Conservation (phyloP, 2,329 filamentous ascomycete genomes). For the Alternaria arbusti region DNA sequence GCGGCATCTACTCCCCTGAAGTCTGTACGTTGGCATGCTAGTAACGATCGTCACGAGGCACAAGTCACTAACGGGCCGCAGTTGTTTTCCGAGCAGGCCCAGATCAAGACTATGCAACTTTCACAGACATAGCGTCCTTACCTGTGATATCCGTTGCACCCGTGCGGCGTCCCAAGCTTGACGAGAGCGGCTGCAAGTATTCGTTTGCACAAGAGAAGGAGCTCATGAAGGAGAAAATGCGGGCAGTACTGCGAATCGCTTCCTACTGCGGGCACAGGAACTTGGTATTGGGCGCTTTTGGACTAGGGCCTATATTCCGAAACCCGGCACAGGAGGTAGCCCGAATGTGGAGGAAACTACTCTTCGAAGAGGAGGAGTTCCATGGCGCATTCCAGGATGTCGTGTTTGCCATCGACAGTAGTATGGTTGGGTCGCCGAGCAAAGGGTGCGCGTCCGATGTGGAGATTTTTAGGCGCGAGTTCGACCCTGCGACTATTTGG, state of each 20-base stretch:
- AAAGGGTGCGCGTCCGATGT: constrained; percentile 47
- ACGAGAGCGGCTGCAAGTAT: constrained; percentile 70
- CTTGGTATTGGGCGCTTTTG: constrained; percentile 54
- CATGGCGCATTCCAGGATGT: constrained; percentile 53
- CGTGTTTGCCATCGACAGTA: constrained; percentile 54
- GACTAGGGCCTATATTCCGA: constrained; percentile 53
- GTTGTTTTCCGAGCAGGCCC: constrained; percentile 74
- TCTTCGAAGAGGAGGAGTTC: constrained; percentile 54
- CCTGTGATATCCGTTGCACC: constrained; percentile 78
- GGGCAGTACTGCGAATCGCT: constrained; percentile 73
- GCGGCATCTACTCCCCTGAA: constrained; percentile 72
- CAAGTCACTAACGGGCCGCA: constrained; percentile 25
- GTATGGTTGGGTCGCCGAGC: constrained; percentile 34
- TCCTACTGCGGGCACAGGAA: constrained; percentile 50
- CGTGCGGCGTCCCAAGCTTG: constrained; percentile 75
- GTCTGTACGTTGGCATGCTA: constrained; percentile 60
- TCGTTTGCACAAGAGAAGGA: constrained; percentile 74
- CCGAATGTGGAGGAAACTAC: constrained; percentile 52
- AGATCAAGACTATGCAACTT: constrained; percentile 52
- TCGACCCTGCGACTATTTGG: constrained; percentile 49
- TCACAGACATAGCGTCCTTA: constrained; percentile 59
- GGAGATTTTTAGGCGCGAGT: constrained; percentile 50
- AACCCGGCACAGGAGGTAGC: constrained; percentile 54
- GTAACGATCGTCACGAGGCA: neutral
- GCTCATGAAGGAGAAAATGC: constrained; percentile 75